A percentile compares a stretch with the other conserved stretches of the same genome.
Evolutionary conservation across 2,329 filamentous ascomycete genomes (phyloP).

Genomic region (Zasmidium angulare): DNA sequence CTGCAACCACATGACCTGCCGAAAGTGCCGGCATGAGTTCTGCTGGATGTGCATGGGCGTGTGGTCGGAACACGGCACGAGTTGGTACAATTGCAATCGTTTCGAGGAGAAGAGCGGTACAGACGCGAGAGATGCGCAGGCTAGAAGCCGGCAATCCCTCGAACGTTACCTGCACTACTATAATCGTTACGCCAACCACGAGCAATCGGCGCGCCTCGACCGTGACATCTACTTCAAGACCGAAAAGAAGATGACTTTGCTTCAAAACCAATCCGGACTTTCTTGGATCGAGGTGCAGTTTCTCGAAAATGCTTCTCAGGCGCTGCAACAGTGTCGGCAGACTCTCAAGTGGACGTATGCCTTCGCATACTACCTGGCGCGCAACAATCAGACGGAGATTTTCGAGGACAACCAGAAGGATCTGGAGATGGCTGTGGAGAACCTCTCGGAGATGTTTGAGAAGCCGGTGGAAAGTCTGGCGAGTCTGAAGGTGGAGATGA

Average conservation of each 20-base stretch:
- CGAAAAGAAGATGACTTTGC: constrained; percentile 97
- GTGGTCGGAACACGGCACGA: constrained; percentile 97
- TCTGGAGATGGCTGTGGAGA: constrained; percentile 94
- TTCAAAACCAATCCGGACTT: constrained; percentile 91
- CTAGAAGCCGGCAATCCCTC: constrained; percentile 82
- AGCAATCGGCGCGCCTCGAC: constrained; percentile 93
- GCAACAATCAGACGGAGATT: constrained; percentile 94
- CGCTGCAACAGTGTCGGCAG: constrained; percentile 93
- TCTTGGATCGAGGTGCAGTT: constrained; percentile 99
- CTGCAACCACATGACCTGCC: constrained; percentile 97
- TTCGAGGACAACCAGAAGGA: constrained; percentile 99
- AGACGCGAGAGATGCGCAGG: constrained; percentile 88
- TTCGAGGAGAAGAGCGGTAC: constrained; percentile 94
- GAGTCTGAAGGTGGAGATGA: constrained; percentile 89
- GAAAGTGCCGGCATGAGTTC: constrained; percentile 94
- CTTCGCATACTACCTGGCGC: constrained; percentile 94
- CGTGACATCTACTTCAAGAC: constrained; percentile 96
- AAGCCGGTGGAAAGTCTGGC: constrained; percentile 87
- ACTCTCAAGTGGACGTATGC: constrained; percentile 99
- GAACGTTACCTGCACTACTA: constrained; percentile 99
- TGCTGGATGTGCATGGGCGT: constrained; percentile 99
- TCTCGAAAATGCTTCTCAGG: constrained; percentile 86
- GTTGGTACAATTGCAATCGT: constrained; percentile 99
- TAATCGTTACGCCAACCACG: constrained; percentile 97
- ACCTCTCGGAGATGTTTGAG: constrained; percentile 98